Base-by-base conservation (phyloP, 805 yeast genomes). In the Candida xiaguanensis region DNA sequence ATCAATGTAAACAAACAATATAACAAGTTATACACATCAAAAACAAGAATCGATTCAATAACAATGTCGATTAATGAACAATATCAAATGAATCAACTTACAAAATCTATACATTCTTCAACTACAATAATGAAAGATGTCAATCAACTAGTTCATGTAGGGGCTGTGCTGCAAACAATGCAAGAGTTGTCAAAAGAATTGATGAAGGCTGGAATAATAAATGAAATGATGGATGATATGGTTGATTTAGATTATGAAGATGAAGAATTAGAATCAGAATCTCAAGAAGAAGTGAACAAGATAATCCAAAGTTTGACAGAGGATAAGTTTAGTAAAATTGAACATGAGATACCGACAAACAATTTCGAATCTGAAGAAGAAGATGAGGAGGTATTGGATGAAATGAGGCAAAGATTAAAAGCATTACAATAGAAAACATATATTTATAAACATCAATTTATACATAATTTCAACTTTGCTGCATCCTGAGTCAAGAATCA, bases 181-280 rank as follows among this genome's bases (percentile, higher is more conserved):
- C 83, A 83, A 53, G 95, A 84, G 50, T 65, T 93, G 41, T 85
- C 91, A 43, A 82, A 77, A 53, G 99, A 93, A 62, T 72, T 91
- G 51, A 80, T 85, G 78, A 85, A 82, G 59, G 77, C 85, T 9
- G 93, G 93, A 0, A 76, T 93, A 32, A 88, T 93, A 39, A 87
- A 86, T 49, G 99, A 93, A 56, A 93, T 93, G 98, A 82, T 90
- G 56, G 88, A 85, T 41, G 99, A 93, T 55, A 80, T 86, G 45
- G 70, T 91, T 43, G 98, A 90, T 44, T 62, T 70, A 36, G 63
- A 77, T 42, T 81, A 75, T 15, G 87, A 81, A 22, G 82, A 75
- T 34, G 84, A 78, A 38, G 85, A 79, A 43, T 72, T 77, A 30
- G 82, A 75, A 39, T 71, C 70, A 30, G 91, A 85, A 40, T 82